Evolutionary conservation across 1,139 yeast genomes (phyloP).

Genomic region (Diutina sp.): DNA sequence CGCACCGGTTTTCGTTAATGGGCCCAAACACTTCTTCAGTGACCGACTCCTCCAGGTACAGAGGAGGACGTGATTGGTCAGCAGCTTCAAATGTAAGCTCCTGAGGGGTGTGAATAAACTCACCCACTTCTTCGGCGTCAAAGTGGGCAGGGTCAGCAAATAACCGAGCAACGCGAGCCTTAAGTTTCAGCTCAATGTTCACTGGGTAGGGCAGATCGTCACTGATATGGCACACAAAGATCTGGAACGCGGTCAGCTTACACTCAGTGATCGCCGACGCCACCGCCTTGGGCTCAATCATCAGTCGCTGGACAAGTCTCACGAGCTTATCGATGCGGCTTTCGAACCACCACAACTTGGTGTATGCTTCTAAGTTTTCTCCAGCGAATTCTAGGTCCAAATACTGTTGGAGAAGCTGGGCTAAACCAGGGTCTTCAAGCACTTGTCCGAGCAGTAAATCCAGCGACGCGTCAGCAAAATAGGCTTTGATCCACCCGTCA

Average conservation of each 20-base stretch:
- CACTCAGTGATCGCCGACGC: background rate
- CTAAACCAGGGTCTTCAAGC: background rate
- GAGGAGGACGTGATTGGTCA: background rate
- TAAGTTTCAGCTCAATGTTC: background rate
- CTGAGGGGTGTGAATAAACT: background rate
- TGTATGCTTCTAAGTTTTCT: background rate
- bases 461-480: background rate
- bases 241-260: background rate
- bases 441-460: background rate
- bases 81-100: background rate
- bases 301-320: background rate
- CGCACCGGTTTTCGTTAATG: background rate
- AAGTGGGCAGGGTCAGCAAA: background rate
- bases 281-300: background rate
- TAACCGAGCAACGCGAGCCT: background rate
- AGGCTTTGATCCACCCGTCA: background rate
- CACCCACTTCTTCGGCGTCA: background rate
- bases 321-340: background rate
- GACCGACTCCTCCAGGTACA: background rate
- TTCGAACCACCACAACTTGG: background rate
- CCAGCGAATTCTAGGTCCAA: background rate
- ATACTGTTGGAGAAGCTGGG: background rate
- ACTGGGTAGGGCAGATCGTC: background rate
- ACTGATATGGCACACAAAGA: background rate
- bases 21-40: background rate